Evolutionary conservation across 768 basidiomycete species (phyloP).

Genomic region (Boletellus ananiceps): DNA sequence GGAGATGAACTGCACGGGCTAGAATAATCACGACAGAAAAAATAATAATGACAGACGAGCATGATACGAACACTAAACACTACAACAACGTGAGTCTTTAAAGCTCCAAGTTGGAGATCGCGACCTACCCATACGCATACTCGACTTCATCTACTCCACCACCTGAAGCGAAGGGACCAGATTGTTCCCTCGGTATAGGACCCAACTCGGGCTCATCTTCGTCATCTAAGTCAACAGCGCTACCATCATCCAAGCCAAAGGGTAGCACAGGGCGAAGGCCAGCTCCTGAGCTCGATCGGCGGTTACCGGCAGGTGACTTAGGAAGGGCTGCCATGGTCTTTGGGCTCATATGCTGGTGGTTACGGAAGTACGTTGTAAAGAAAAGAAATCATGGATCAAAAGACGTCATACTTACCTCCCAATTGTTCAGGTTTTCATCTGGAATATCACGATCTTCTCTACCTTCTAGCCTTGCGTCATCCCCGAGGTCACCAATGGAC

Average conservation of each 20-base stretch:
- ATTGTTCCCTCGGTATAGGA: slow-evolving; percentile 69
- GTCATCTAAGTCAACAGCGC: slow-evolving; percentile 66
- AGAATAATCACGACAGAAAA: not conserved
- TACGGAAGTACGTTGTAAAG: slow-evolving; percentile 1
- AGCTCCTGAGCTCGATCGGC: slow-evolving; percentile 80
- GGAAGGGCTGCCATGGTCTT: slow-evolving; percentile 92
- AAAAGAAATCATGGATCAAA: not conserved
- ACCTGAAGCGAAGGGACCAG: slow-evolving; percentile 69
- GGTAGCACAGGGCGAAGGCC: slow-evolving; percentile 80
- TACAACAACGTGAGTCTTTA: slow-evolving; percentile 14
- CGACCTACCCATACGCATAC: slow-evolving; percentile 75
- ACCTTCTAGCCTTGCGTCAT: slow-evolving; percentile 66
- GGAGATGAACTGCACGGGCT: not conserved
- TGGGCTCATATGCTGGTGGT: slow-evolving; percentile 84
- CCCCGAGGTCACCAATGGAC: slow-evolving; percentile 83
- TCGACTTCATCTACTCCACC: slow-evolving; percentile 89
- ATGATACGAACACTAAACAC: slow-evolving; percentile 15
- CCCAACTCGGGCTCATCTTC: slow-evolving; percentile 73
- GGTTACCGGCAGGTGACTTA: slow-evolving; percentile 79
- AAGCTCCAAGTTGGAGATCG: not conserved
- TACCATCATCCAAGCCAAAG: slow-evolving; percentile 71
- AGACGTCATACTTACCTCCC: slow-evolving; percentile 67
- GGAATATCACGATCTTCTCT: slow-evolving; percentile 57
- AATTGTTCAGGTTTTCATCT: slow-evolving; percentile 88
- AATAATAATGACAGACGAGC: not conserved